Base-by-base conservation (phyloP, 805 yeast genomes). In the Wickerhamiella occidentalis region DNA sequence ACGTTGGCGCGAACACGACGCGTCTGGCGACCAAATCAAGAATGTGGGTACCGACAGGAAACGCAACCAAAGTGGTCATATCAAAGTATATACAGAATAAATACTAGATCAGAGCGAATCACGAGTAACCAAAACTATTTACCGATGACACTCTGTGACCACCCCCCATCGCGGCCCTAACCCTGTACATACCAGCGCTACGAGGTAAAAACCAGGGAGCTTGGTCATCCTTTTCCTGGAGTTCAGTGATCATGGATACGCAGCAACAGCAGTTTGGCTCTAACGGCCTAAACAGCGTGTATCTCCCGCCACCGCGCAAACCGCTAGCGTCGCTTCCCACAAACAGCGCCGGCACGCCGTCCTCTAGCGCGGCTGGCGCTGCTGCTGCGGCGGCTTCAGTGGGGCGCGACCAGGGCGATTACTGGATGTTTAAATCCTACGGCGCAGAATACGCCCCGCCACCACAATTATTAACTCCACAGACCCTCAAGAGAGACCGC, bases 291-390 rank as follows among this genome's bases (percentile, higher is more conserved):
- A 33, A 33, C 38, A 33, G 38, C 15, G 47, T 45, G n/a, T 37
- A 45, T 23, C 33, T 45, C 9, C 47, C 47, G 30, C 47, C 47
- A 22, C 47, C 47, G 47, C 47, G 47, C 47, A 36, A 45, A 25
- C 47, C 47, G 18, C 23, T 45, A 11, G 33, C 35, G 41, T 19
- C 22, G 30, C 36, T 45, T 21, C 30, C 21, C n/a, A 17, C 29
- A 17, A 45, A 45, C 15, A 11, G 38, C 19, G 19, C 38, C 19
- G 5, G 7, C 6, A 5, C 18, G 3, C 4, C 9, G 6, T 15
- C 18, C 6, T 5, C 4, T 7, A 33, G 21, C 19, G 38, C 38
- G 11, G 38, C 38, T 15, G 38, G 38, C 8, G 38, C 38, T 19
- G 38, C 38, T 17, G 38, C 38, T 4, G 21, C 18, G 12, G 38